A percentile compares a stretch with the other conserved stretches of the same genome.
These are phyloP conservation scores for Cyclotella atomus DNA, from an alignment of 108 stramenopile species.

Conservation along the genomic window DNA sequence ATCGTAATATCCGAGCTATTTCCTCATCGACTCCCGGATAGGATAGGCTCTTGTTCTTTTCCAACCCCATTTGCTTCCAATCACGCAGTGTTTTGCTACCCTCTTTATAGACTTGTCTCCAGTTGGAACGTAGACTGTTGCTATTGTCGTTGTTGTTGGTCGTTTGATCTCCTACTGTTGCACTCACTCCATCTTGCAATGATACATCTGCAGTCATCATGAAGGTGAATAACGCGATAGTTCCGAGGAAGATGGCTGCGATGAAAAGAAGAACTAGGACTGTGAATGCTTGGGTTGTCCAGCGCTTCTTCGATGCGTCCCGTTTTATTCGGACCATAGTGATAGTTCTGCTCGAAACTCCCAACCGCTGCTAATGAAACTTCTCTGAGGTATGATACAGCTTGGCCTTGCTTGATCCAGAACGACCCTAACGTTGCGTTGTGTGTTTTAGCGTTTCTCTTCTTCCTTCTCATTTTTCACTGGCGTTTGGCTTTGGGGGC, in stretches of 20 bases:
- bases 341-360: too few species aligned
- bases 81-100: constrained; percentile 11
- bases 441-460: too few species aligned
- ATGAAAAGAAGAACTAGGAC: neutral
- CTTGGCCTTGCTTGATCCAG: too few species aligned
- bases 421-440: too few species aligned
- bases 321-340: constrained; percentile 4
- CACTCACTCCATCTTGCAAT: neutral
- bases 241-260: neutral
- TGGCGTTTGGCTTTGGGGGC: too few species aligned
- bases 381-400: too few species aligned
- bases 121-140: neutral
- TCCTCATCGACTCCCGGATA: constrained; percentile 42
- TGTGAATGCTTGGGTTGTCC: neutral
- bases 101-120: constrained; percentile 8
- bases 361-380: too few species aligned
- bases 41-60: neutral
- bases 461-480: too few species aligned
- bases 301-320: neutral
- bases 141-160: neutral
- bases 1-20: constrained; percentile 56
- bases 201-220: neutral
- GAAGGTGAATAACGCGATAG: neutral
- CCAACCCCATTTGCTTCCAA: constrained; percentile 11
- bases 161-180: neutral